Percentiles rank a stretch among this genome's conserved stretches.
Conservation (phyloP, 495 filamentous ascomycete species). For the Xylaria longipes region DNA sequence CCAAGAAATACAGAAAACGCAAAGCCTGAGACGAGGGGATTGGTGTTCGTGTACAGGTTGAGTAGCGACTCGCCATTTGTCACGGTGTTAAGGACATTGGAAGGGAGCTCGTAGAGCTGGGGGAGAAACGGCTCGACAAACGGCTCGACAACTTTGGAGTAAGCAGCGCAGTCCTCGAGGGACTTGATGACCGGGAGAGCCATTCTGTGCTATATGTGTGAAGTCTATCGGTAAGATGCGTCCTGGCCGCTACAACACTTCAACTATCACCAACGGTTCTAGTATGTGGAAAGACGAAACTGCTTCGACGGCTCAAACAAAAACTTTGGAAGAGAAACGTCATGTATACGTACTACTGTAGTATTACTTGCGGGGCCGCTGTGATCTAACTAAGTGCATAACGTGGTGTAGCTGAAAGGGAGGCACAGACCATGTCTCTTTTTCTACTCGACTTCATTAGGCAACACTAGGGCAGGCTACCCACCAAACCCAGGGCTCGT, state of each 20-base stretch:
- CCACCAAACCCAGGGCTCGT: neutral
- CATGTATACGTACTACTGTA: conserved; percentile 8
- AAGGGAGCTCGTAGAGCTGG: conserved; percentile 76
- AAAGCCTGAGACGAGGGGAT: conserved; percentile 81
- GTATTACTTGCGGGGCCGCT: conserved; percentile 7
- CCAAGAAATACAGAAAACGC: conserved; percentile 72
- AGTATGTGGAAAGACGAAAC: neutral
- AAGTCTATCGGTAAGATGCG: neutral
- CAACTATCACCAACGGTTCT: neutral
- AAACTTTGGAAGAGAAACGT: neutral
- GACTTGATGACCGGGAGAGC: conserved; percentile 72
- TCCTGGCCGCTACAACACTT: neutral
- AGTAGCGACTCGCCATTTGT: conserved; percentile 59
- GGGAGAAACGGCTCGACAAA: conserved; percentile 80
- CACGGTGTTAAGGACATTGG: conserved; percentile 63
- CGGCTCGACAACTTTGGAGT: conserved; percentile 70
- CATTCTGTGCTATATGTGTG: conserved; percentile 50
- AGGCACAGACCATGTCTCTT: conserved; percentile 2
- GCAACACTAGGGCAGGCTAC: too few species aligned
- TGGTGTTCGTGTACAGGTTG: conserved; percentile 82
- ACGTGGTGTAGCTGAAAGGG: too few species aligned
- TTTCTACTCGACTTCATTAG: neutral
- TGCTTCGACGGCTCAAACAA: neutral
- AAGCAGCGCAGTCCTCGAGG: conserved; percentile 75
- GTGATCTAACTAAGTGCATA: too few species aligned